Base-by-base conservation (phyloP, 1,284 basidiomycete genomes). In the Ceratobasidium sp. region DNA sequence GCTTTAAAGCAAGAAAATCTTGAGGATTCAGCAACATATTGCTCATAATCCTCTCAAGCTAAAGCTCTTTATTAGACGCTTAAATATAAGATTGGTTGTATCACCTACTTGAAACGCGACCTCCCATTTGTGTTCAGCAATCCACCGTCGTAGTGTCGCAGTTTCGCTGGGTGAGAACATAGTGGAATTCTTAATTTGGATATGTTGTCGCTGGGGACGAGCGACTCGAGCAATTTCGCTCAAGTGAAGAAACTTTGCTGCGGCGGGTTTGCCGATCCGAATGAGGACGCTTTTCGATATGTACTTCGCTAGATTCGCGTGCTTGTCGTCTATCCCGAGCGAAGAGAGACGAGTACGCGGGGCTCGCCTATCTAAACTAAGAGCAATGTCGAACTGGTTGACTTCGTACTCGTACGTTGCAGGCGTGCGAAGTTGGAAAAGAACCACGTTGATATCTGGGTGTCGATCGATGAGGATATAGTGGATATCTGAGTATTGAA, bases 221-320 rank as follows among this genome's bases (percentile, higher is more conserved):
- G 69, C 9, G 44, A 72, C 24, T 9, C 56, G 56, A 51, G 69
- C 69, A 9, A 62, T 19, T 24, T 86, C 59, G 86, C 69, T 1
- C 86, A 90, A 87, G 29, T 87, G 83, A 75, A 89, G 86, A 67
- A 84, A 82, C 79, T 91, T 90, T n/a, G 91, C 81, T n/a, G 87
- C 81, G 4, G 88, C 88, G 0, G 88, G 84, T 0, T 85, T 88
- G n/a, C 86, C 79, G 8, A 89, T 80, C 24, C 76, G 80, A 62
- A 89, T 81, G 59, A 84, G 82, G 6, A 89, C 83, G n/a, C 48
- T 60, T 22, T 29, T 44, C 8, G 69, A 72, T 29, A 72, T 62
- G 36, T 72, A 72, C 31, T 33, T 27, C 7, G 57, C 56, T 11
- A 62, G 17, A 1, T 50, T 24, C 19, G 84, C 80, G 7, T 83